phyloP scores from a whole-genome alignment of 768 basidiomycete species.

The Psilocybe subaeruginosa region DNA sequence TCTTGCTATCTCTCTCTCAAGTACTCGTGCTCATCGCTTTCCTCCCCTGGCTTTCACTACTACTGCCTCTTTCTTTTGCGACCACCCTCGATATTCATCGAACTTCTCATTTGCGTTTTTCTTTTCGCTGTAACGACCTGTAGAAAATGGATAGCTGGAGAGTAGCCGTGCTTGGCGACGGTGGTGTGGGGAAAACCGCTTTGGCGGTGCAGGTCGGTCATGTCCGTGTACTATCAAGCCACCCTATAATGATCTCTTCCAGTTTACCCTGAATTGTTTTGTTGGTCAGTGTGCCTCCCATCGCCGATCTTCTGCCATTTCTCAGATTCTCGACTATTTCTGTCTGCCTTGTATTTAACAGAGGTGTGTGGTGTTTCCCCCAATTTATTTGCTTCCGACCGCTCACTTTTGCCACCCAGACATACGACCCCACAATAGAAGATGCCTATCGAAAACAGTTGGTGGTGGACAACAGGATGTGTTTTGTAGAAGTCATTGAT shows the following conservation, averaged over 20 bases:
- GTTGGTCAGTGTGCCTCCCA: conserved; percentile 66
- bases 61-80: conserved; percentile 2
- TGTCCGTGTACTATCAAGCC: conserved; percentile 1
- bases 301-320: conserved; percentile 12
- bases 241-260: conserved; percentile 9
- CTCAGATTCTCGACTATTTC: neutral
- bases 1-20: neutral
- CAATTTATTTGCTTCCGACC: conserved; percentile 9
- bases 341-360: conserved; percentile 30
- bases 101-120: conserved; percentile 2
- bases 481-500: conserved; percentile 95
- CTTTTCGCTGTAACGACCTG: conserved; percentile 18
- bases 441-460: conserved; percentile 96
- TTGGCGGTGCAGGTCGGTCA: conserved; percentile 87
- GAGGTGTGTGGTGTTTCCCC: conserved; percentile 45
- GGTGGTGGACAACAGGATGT: conserved; percentile 93
- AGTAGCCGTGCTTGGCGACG: conserved; percentile 94
- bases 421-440: conserved; percentile 98
- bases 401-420: conserved; percentile 47
- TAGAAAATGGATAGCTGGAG: conserved; percentile 89
- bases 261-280: conserved; percentile 97
- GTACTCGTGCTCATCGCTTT: conserved; percentile 9
- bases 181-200: conserved; percentile 97
- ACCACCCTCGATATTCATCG: neutral
- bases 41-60: conserved; percentile 7